These are phyloP conservation scores for Backusella psychrophila DNA, from an alignment of 192 early-diverging fungal genomes.

Conservation along the genomic window DNA sequence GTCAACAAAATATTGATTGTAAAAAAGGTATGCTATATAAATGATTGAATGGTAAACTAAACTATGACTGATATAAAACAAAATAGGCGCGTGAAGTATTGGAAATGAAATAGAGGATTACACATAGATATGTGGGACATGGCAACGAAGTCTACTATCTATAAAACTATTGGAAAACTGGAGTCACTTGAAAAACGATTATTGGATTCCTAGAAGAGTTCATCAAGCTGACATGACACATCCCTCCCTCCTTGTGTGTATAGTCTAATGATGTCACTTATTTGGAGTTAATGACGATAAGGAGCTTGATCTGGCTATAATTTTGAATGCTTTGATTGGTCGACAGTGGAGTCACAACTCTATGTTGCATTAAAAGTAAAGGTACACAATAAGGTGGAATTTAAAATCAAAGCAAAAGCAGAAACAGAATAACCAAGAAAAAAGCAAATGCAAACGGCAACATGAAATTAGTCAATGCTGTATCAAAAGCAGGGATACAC, in stretches of 20 bases:
- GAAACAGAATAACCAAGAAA: too few relatives aligned
- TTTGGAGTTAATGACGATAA: too few relatives aligned
- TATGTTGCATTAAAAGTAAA: too few relatives aligned
- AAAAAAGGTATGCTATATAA: conserved; percentile 28
- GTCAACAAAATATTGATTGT: neutral
- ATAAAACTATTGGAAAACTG: conserved; percentile 48
- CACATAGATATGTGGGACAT: conserved; percentile 51
- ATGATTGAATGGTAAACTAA: conserved; percentile 45
- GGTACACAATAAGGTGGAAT: too few relatives aligned
- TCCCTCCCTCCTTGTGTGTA: neutral
- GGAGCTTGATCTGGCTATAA: too few relatives aligned
- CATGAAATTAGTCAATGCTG: too few relatives aligned
- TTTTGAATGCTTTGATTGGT: too few relatives aligned
- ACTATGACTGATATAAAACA: neutral
- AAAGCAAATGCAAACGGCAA: too few relatives aligned
- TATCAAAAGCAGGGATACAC: too few relatives aligned
- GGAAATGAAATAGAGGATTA: conserved; percentile 68
- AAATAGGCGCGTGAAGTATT: conserved; percentile 49
- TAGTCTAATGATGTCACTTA: neutral
- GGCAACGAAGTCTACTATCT: conserved; percentile 48
- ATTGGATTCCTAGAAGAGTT: conserved; percentile 54
- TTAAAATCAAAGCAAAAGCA: too few relatives aligned
- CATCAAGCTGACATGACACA: neutral
- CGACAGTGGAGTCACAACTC: too few relatives aligned
- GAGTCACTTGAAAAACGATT: conserved; percentile 48